Conservation (phyloP, 225 moss, liverwort and hornwort genomes). For the Ulota crispa region DNA sequence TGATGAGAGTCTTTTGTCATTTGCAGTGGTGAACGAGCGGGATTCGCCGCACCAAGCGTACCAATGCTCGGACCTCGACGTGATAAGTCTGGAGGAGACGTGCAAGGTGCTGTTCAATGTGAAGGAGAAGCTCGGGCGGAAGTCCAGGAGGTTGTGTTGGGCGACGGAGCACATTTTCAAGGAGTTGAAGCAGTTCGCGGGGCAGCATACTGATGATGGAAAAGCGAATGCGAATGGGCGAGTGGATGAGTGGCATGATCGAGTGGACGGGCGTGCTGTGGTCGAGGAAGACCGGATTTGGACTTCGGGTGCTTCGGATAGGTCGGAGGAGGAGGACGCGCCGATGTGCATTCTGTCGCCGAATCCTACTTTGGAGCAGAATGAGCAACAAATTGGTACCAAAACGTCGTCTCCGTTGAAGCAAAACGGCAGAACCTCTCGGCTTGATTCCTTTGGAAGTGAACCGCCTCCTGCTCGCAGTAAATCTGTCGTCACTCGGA, state of each 20-base stretch:
- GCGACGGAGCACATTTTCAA: constrained; percentile 36
- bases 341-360: constrained; percentile 25
- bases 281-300: constrained; percentile 43
- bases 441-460: constrained; percentile 29
- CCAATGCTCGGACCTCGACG: constrained; percentile 39
- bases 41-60: constrained; percentile 29
- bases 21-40: constrained; percentile 33
- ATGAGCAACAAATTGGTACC: neutral
- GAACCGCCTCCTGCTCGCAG: constrained; percentile 28
- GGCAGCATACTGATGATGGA: constrained; percentile 33
- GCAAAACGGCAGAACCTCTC: constrained; percentile 26
- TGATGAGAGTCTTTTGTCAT: too few relatives aligned
- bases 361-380: constrained; percentile 13
- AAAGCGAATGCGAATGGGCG: constrained; percentile 17
- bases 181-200: constrained; percentile 28
- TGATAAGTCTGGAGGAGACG: constrained; percentile 45
- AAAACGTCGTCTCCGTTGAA: constrained; percentile 15
- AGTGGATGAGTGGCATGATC: constrained; percentile 34
- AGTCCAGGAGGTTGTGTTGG: constrained; percentile 43
- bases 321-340: constrained; percentile 42
- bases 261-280: constrained; percentile 29
- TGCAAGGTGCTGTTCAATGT: constrained; percentile 36
- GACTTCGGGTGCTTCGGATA: constrained; percentile 32
- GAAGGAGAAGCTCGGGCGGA: constrained; percentile 38
- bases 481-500: constrained; percentile 34